Evolutionary conservation across 306 rosid genomes (phyloP), one percentile per base, ranked within the genome.

Genomic region (Acacia confusa): DNA sequence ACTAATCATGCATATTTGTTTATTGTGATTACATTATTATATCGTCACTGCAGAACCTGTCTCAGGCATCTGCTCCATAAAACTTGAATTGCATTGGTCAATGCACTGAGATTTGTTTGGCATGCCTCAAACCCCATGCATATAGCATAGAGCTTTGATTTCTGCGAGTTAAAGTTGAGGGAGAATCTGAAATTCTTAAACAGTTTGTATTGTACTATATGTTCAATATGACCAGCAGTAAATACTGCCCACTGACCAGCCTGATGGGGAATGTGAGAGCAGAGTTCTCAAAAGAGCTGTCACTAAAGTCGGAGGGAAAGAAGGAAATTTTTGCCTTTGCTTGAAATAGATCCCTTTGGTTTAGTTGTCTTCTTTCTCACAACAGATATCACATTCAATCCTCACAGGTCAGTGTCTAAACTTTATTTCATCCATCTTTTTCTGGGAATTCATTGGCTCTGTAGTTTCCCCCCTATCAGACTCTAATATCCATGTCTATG

Each of bases 201-300:
- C 81, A 75, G 44, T 81, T 84, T 1, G 78, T 84, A 1, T 83
- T 70, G 34, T 40, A 25, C 20, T 61, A 67, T 36, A 69, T 85
- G 55, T 74, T 70, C 57, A 52, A 28, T 75, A 84, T 67, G 52
- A 2, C 68, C 78, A 79, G 74, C 82, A 87, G 79, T 85, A 83
- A 79, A 86, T 82, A 82, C 45, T 83, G 82, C 80, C 83, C 77
- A 82, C 86, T 74, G 75, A 75, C 75, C 48, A 78, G 43, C 57
- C 81, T 87, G 95, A 92, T 91, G 87, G 89, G 89, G 92, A 92
- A 90, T 88, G 88, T 89, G 87, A 85, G 84, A 85, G 85, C 92
- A 85, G 81, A 67, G 61, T 87, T 84, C 82, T 83, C 71, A 66
- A 63, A 86, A 87, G 76, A 79, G 74, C 82, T 82, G 79, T 82